These are phyloP conservation scores for Aspergillus texensis DNA, from an alignment of 2,329 filamentous ascomycete genomes.

Conservation along the genomic window DNA sequence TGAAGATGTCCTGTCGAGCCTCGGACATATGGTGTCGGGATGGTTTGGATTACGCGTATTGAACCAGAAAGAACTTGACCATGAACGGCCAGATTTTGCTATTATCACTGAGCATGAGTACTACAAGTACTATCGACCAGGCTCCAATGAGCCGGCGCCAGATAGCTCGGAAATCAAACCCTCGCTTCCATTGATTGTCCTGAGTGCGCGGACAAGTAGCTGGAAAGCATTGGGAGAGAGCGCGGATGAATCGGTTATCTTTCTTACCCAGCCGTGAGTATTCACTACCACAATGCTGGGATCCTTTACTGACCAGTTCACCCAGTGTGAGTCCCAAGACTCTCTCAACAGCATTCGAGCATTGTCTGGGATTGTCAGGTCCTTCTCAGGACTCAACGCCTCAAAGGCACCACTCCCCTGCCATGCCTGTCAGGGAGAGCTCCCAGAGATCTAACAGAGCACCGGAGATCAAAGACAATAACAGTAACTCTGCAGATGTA, in stretches of 20 bases:
- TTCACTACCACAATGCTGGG: too few relatives aligned
- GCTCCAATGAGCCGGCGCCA: background rate
- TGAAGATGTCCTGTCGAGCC: constrained; percentile 15
- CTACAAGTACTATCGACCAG: constrained; percentile 3
- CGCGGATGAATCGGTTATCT: constrained; percentile 20
- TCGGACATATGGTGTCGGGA: constrained; percentile 19
- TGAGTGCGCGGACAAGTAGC: constrained; percentile 18
- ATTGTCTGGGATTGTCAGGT: constrained; percentile 13
- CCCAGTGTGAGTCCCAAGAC: constrained; percentile 25
- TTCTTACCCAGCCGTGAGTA: constrained; percentile 27
- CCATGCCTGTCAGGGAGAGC: background rate
- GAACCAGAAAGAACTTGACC: constrained; percentile 13
- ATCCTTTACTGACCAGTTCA: background rate
- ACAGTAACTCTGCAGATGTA: background rate
- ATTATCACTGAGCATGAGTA: constrained; percentile 27
- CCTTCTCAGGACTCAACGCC: background rate
- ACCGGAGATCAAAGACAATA: background rate
- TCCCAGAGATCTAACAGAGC: background rate
- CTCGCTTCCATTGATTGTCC: constrained; percentile 21
- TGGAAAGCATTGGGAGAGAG: constrained; percentile 16
- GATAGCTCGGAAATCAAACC: background rate
- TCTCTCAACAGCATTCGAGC: constrained; percentile 19
- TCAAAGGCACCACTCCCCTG: background rate
- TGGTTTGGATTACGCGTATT: constrained; percentile 25
- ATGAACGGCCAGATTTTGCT: constrained; percentile 17